phyloP scores from a whole-genome alignment of 1,139 yeast genomes.

The Hansenula anomala region DNA sequence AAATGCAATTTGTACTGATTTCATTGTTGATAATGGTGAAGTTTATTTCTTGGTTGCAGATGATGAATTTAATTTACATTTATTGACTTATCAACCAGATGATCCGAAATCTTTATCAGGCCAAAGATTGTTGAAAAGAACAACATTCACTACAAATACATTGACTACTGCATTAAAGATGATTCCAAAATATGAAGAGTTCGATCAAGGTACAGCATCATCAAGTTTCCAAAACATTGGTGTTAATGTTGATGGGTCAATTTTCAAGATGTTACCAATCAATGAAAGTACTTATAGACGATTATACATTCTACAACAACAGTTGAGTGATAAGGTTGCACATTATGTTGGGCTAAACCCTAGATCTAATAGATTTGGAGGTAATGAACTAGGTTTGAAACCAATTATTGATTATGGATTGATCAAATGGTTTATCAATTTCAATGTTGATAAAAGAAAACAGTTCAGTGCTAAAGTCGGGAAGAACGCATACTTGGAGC shows the following conservation, averaged over 20 bases:
- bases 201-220: conserved; percentile 8
- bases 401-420: conserved; percentile 61
- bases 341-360: conserved; percentile 84
- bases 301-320: conserved; percentile 83
- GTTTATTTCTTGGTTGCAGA: conserved; percentile 69
- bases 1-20: conserved; percentile 63
- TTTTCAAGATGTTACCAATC: conserved; percentile 71
- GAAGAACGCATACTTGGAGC: conserved; percentile 48
- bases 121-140: conserved; percentile 61
- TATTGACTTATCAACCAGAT: conserved; percentile 88
- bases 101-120: conserved; percentile 83
- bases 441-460: conserved; percentile 54
- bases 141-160: conserved; percentile 68
- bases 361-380: conserved; percentile 56
- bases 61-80: conserved; percentile 60
- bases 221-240: conserved; percentile 55
- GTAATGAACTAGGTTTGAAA: conserved; percentile 33
- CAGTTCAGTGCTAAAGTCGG: conserved; percentile 55
- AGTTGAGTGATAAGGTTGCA: conserved; percentile 56
- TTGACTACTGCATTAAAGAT: conserved; percentile 54
- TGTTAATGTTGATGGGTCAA: conserved; percentile 73
- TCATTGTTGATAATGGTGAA: conserved; percentile 66
- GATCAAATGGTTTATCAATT: conserved; percentile 44
- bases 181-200: conserved; percentile 39
- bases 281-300: conserved; percentile 73